These are phyloP conservation scores for Penicillium maclennaniae DNA, from an alignment of 495 filamentous ascomycete genomes.

Conservation along the genomic window DNA sequence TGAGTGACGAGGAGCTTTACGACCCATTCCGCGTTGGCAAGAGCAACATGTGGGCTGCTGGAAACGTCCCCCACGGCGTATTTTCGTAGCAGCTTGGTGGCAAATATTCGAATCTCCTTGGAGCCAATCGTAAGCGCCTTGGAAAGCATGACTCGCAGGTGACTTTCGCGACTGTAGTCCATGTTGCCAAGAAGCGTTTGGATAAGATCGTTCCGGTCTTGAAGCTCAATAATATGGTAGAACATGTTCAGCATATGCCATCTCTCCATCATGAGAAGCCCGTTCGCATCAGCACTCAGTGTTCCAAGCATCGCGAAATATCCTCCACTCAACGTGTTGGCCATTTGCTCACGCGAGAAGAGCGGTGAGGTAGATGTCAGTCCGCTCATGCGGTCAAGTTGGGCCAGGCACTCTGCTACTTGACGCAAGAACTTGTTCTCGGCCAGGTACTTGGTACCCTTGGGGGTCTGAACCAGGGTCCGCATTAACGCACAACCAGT, in stretches of 20 bases:
- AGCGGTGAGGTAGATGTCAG: conserved; percentile 82
- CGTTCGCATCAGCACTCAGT: conserved; percentile 73
- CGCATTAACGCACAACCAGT: conserved; percentile 84
- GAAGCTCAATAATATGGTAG: conserved; percentile 92
- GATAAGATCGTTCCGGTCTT: conserved; percentile 84
- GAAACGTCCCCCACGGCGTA: conserved; percentile 56
- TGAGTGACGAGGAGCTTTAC: conserved; percentile 95
- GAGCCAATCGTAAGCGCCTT: conserved; percentile 89
- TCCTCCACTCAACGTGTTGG: conserved; percentile 79
- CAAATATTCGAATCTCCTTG: conserved; percentile 84
- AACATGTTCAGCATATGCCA: conserved; percentile 99
- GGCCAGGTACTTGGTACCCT: conserved; percentile 78
- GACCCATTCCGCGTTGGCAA: conserved; percentile 77
- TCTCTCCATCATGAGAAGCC: conserved; percentile 84
- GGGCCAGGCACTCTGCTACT: conserved; percentile 90
- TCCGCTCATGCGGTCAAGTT: conserved; percentile 88
- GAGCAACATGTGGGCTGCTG: conserved; percentile 27
- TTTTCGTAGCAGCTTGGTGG: conserved; percentile 77
- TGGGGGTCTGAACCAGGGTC: conserved; percentile 74
- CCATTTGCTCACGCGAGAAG: conserved; percentile 78
- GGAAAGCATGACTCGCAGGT: conserved; percentile 85
- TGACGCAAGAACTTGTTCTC: conserved; percentile 92
- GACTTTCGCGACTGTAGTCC: conserved; percentile 84
- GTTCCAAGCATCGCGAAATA: conserved; percentile 92
- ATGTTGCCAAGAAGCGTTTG: conserved; percentile 82